Evolutionary conservation across 257 asterid genomes (phyloP).

Genomic region (Salvia splendens): DNA sequence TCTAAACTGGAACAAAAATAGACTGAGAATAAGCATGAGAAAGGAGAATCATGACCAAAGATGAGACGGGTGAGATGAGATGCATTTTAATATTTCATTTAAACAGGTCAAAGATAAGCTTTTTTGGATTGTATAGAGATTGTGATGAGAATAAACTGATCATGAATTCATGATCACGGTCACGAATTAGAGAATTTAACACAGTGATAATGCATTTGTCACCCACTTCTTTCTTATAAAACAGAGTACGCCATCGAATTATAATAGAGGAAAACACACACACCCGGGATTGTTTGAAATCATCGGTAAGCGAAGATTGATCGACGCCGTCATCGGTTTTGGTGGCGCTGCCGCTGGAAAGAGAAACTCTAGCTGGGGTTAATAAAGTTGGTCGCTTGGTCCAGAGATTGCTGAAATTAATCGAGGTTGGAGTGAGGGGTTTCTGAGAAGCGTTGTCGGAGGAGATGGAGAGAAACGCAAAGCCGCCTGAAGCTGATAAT

Average conservation of each 20-base stretch:
- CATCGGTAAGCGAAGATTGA: constrained; percentile 48
- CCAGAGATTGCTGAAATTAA: constrained; percentile 40
- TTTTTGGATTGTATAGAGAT: too few relatives aligned
- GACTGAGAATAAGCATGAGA: not conserved
- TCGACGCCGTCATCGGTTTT: constrained; percentile 47
- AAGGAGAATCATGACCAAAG: not conserved
- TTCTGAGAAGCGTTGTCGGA: constrained; percentile 35
- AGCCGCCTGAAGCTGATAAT: constrained; percentile 57
- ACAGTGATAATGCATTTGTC: too few relatives aligned
- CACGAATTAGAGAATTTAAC: too few relatives aligned
- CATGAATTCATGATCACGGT: too few relatives aligned
- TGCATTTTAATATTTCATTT: not conserved
- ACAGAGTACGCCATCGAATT: not conserved
- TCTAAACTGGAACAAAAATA: not conserved
- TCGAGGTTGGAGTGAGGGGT: constrained; percentile 28
- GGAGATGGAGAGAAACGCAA: constrained; percentile 41
- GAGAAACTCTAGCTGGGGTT: constrained; percentile 52
- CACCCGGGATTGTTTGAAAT: constrained; percentile 68
- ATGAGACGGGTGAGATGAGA: not conserved
- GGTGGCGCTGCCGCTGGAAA: constrained; percentile 53
- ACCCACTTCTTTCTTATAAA: too few relatives aligned
- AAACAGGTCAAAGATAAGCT: not conserved
- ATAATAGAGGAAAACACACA: not conserved
- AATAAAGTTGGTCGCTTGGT: constrained; percentile 44
- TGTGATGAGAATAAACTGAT: not conserved